A percentile compares a stretch with the other conserved stretches of the same genome.
Conservation (phyloP, 768 basidiomycete species). For the Lentinula raphanica region DNA sequence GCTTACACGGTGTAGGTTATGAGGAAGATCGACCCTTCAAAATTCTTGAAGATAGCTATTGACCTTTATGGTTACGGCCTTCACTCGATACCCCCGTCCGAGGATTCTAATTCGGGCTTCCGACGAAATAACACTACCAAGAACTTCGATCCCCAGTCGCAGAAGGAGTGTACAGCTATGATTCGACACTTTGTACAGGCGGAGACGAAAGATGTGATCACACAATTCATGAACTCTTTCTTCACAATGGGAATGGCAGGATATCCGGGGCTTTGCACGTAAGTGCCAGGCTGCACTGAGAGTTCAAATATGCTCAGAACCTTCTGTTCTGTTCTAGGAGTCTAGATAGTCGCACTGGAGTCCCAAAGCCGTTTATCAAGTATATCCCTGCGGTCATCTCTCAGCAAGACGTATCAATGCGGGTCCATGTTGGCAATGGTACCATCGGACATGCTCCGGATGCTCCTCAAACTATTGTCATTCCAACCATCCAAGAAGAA, state of each 20-base stretch:
- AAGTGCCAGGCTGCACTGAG: no score
- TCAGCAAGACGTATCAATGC: not conserved
- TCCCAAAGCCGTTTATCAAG: constrained; percentile 3
- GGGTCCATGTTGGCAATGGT: not conserved
- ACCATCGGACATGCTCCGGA: not conserved
- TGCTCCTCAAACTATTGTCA: not conserved
- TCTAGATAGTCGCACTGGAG: not conserved
- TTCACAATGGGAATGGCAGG: not conserved
- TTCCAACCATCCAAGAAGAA: not conserved
- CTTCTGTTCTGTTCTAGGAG: not conserved
- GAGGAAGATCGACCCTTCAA: not conserved
- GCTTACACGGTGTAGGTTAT: not conserved
- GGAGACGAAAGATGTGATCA: not conserved
- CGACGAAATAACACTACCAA: not conserved
- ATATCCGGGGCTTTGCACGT: not conserved
- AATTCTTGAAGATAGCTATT: constrained; percentile 4
- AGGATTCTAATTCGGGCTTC: not conserved
- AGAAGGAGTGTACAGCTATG: constrained; percentile 2
- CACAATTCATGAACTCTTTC: not conserved
- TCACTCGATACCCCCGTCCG: not conserved
- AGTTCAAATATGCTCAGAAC: no score
- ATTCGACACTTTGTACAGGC: constrained; percentile 5
- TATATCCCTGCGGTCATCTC: not conserved
- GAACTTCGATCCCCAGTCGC: not conserved
- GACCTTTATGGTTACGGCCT: constrained; percentile 4